Evolutionary conservation across 257 asterid genomes (phyloP), one percentile per base, ranked within the genome.

Genomic region (Solanum paucissectum): DNA sequence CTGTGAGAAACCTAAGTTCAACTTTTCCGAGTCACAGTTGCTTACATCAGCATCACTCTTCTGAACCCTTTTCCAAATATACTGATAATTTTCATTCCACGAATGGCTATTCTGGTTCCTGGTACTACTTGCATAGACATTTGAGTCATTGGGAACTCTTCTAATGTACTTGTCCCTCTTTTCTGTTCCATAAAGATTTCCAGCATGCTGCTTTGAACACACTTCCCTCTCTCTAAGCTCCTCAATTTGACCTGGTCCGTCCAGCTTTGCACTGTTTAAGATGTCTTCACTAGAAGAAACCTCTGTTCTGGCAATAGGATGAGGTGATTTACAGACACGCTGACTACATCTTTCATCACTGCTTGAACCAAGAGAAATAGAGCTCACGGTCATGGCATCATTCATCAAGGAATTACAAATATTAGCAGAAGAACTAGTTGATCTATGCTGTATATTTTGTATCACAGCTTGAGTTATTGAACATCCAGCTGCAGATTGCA

Each of bases 61-160:
- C 89, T 85, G 83, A 87, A 89, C 91, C 88, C 86, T 89, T 74
- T 82, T 83, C 91, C 91, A 89, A 32, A 89, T 75, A 52, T 60
- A 64, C 46, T 87, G 87, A 27, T 82, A 64, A 76, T 66, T 89
- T 46, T 89, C 91, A 83, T 84, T 89, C 83, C 79, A 86, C 29
- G 55, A 42, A 83, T 44, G 87, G 64, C 74, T 62, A 83, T 87
- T 75, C 38, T 83, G 55, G 73, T 77, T 87, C 25, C 88, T 83
- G 44, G 46, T 69, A 71, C 88, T 87, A 68, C 75, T 85, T 37
- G 83, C 52, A 69, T 34, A 73, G 37, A 79, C 46, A 84, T 38
- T 84, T 44, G 62, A 62, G 25, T 87, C 81, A 49, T 32, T 84
- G 52, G 87, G 66, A 23, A 87, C 83, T 66, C 83, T 87, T 79